Evolutionary conservation across 2,329 filamentous ascomycete genomes (phyloP), one percentile per base, ranked within the genome.

Genomic region (Thielaviopsis ethacetica): DNA sequence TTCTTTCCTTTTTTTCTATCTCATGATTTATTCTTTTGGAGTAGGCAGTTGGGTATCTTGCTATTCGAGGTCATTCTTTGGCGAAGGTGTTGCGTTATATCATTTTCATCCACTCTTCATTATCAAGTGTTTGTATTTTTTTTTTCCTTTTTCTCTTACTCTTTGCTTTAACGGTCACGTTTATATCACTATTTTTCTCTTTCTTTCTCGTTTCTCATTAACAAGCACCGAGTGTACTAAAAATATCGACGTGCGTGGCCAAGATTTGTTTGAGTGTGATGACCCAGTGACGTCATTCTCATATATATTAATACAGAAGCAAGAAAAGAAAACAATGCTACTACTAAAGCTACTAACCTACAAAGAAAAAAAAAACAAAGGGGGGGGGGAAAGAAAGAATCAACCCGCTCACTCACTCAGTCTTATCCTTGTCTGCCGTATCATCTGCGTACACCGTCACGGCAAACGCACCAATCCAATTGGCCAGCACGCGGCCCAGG

Each of bases 341-440:
- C 13, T 10, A 22, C 41, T 24, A 21, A 30, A 38, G 21, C 49
- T 30, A 19, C n/a, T 34, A 15, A 26, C 21, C 30, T 27, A 22
- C 38, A 1, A n/a, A n/a, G 24, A 26, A 26, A 26, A 26, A 26
- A 26, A 53, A 13, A 30, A 19, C 13, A n/a, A n/a, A n/a, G n/a
- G n/a, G n/a, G n/a, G n/a, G n/a, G n/a, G n/a, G n/a, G n/a, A n/a
- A n/a, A n/a, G n/a, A n/a, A n/a, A n/a, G n/a, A n/a, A n/a, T n/a
- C n/a, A n/a, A n/a, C n/a, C n/a, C n/a, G n/a, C 19, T n/a, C 30
- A 4, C 21, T 58, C 47, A 61, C 47, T 58, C 38, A 17, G 71
- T 70, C 63, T 66, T 67, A 66, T 76, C 77, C 63, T 72, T 73
- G 50, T 64, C 63, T 60, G 64, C 64, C 54, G 30, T 2, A 34